phyloP scores from a whole-genome alignment of 1,284 basidiomycete genomes.

The Tylopilus orsonianus region DNA sequence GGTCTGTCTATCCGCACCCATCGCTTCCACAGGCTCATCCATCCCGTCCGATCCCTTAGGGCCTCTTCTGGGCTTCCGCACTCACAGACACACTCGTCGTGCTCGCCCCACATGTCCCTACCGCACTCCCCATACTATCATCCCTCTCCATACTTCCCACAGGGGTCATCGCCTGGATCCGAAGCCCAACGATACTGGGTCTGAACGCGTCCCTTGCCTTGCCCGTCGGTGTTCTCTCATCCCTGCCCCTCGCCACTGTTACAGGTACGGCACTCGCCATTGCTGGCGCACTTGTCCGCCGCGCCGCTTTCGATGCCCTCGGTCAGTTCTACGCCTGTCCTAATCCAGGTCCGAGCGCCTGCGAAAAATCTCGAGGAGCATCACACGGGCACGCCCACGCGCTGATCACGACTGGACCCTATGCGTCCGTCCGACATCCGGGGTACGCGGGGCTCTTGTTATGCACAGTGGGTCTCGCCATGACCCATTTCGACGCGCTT shows the following conservation, averaged over 20 bases:
- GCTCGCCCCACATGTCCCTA: constrained; percentile 10
- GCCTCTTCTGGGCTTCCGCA: constrained; percentile 23
- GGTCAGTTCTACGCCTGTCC: constrained; percentile 29
- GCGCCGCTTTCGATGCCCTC: constrained; percentile 21
- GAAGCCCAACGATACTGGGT: background rate
- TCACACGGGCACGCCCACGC: constrained; percentile 17
- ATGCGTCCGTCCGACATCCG: constrained; percentile 32
- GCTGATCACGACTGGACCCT: constrained; percentile 32
- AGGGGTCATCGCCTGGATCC: constrained; percentile 1
- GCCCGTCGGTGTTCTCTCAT: background rate
- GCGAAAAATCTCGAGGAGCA: background rate
- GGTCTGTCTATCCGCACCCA: constrained; percentile 4
- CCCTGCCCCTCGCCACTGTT: constrained; percentile 5
- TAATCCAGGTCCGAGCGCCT: constrained; percentile 11
- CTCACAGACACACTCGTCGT: constrained; percentile 15
- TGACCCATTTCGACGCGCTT: constrained; percentile 10
- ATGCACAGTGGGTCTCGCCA: constrained; percentile 12
- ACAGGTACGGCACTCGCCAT: constrained; percentile 19
- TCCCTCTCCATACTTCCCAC: background rate
- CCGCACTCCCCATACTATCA: background rate
- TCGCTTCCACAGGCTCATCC: background rate
- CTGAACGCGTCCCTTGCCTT: background rate
- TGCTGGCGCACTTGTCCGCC: constrained; percentile 21
- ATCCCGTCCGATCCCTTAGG: constrained; percentile 9
- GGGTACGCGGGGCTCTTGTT: constrained; percentile 28